These are phyloP conservation scores for Didymella arachidicola DNA, from an alignment of 2,329 filamentous ascomycete species.

Conservation along the genomic window DNA sequence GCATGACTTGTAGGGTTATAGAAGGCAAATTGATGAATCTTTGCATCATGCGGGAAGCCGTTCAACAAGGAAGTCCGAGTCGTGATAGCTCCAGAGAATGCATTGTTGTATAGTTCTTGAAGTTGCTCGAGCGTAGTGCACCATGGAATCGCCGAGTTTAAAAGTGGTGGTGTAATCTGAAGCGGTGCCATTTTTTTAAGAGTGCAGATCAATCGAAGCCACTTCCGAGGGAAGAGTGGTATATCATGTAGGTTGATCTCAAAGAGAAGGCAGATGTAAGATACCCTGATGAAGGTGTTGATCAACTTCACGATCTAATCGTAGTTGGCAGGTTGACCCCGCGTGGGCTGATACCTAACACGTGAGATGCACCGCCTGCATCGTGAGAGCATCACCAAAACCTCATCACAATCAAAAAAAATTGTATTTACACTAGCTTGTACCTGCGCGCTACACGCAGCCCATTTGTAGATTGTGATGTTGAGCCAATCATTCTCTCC, in stretches of 20 bases:
- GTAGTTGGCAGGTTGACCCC: slow-evolving; percentile 4
- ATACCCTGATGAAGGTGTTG: background rate
- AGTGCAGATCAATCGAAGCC: background rate
- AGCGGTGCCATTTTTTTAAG: slow-evolving; percentile 48
- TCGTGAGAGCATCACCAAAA: background rate
- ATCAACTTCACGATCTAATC: background rate
- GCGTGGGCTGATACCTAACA: slow-evolving; percentile 18
- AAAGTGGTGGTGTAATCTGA: slow-evolving; percentile 67
- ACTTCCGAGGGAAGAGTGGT: background rate
- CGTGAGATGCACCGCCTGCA: slow-evolving; percentile 4
- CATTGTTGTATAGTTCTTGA: slow-evolving; percentile 64
- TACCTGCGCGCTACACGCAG: background rate
- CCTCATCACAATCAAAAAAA: background rate
- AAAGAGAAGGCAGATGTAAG: background rate
- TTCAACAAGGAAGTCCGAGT: slow-evolving; percentile 72
- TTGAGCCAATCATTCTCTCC: background rate
- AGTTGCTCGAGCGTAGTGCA: slow-evolving; percentile 72
- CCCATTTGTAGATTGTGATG: background rate
- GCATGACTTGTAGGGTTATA: slow-evolving; percentile 60
- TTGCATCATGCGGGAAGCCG: slow-evolving; percentile 69
- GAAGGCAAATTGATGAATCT: slow-evolving; percentile 70
- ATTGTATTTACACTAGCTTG: background rate
- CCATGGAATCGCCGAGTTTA: slow-evolving; percentile 81
- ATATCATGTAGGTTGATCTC: background rate
- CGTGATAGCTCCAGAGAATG: slow-evolving; percentile 75